phyloP scores from a whole-genome alignment of 2,329 filamentous ascomycete species.

The Arthrobotrys conoides region DNA sequence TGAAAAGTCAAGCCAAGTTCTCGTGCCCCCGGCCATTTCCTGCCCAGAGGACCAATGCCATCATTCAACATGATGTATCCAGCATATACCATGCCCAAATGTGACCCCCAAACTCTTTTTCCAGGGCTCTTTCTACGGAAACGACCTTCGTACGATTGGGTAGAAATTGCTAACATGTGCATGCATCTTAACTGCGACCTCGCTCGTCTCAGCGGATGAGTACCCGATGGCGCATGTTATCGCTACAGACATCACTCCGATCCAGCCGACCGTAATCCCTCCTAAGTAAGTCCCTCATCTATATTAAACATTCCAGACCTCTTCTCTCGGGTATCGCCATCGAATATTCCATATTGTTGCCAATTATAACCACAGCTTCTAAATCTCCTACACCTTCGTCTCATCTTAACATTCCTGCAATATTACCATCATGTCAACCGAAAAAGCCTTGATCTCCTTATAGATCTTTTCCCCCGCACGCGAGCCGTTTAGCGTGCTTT shows the following conservation, averaged over 20 bases:
- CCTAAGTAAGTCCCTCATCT: constrained; percentile 68
- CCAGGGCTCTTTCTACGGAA: constrained; percentile 16
- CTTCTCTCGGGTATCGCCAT: constrained; percentile 57
- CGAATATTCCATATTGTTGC: constrained; percentile 48
- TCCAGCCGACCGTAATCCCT: constrained; percentile 68
- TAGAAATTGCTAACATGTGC: constrained; percentile 36
- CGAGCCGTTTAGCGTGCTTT: constrained; percentile 47
- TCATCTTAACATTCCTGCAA: constrained; percentile 28
- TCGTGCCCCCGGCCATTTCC: constrained; percentile 7
- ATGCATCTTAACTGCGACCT: constrained; percentile 42
- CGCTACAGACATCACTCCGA: constrained; percentile 59
- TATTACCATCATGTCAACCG: constrained; percentile 28
- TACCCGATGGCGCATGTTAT: constrained; percentile 61
- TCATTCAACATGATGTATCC: constrained; percentile 42
- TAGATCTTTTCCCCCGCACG: constrained; percentile 44
- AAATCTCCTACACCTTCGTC: constrained; percentile 25
- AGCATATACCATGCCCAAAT: constrained; percentile 29
- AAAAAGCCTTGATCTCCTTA: constrained; percentile 30
- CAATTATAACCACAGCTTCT: constrained; percentile 33
- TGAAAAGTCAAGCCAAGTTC: constrained; percentile 27
- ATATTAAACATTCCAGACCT: constrained; percentile 34
- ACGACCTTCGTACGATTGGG: constrained; percentile 36
- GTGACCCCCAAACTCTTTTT: constrained; percentile 25
- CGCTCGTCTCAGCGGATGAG: constrained; percentile 59
- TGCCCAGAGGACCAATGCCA: constrained; percentile 38